These are phyloP conservation scores for Starmerella khaoyaiensis DNA, from an alignment of 805 yeast species.

Conservation along the genomic window DNA sequence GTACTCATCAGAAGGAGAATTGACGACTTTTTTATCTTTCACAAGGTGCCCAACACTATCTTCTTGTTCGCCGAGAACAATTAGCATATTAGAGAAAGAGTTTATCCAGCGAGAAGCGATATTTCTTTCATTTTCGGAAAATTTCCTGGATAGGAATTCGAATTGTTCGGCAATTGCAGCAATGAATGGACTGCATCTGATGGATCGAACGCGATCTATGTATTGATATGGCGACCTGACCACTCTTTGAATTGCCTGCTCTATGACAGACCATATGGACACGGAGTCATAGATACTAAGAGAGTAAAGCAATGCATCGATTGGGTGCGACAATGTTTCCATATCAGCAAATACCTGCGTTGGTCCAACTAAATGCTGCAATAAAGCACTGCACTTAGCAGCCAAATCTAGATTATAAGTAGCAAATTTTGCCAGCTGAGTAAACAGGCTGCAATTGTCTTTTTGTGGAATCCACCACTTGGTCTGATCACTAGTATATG, in stretches of 20 bases:
- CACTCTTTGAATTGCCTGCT: constrained; percentile 62
- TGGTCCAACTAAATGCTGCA: constrained; percentile 38
- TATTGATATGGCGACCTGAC: constrained; percentile 73
- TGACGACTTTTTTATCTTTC: background rate
- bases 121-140: background rate
- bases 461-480: constrained; percentile 66
- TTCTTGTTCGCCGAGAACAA: constrained; percentile 19
- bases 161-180: constrained; percentile 51
- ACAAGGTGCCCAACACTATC: background rate
- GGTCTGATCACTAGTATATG: constrained; percentile 38
- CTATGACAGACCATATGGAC: constrained; percentile 48
- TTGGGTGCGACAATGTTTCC: constrained; percentile 39
- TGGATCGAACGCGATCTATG: constrained; percentile 41
- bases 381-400: constrained; percentile 37
- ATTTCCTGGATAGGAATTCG: background rate
- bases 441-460: constrained; percentile 48
- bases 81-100: constrained; percentile 16
- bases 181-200: constrained; percentile 41
- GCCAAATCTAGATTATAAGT: constrained; percentile 26
- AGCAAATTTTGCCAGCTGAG: constrained; percentile 47
- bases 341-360: constrained; percentile 40
- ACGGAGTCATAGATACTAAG: constrained; percentile 25
- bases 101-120: constrained; percentile 8
- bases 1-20: constrained; percentile 15
- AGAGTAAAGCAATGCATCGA: constrained; percentile 42